Base-by-base conservation (phyloP, 768 basidiomycete genomes). In the Basidioascus undulatus region DNA sequence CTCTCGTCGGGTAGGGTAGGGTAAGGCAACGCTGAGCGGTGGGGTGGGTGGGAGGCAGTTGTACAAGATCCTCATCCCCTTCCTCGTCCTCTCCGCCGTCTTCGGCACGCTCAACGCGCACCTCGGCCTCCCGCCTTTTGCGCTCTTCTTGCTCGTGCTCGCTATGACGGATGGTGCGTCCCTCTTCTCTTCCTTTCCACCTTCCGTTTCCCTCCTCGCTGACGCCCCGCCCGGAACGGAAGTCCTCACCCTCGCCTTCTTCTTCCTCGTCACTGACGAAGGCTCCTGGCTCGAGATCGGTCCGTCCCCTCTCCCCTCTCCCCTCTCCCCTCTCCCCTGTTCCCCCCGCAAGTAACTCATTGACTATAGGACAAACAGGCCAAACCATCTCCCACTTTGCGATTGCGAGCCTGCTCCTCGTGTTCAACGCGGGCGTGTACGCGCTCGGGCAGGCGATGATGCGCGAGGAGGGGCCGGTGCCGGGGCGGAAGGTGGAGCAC, bases 211-310 rank as follows among this genome's bases (percentile, higher is more conserved):
- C 49, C 25, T 47, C 34, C 31, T 35, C 5, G 6, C 7, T 40
- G n/a, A 35, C 36, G n/a, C n/a, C n/a, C n/a, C n/a, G n/a, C n/a
- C n/a, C n/a, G n/a, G n/a, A n/a, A n/a, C n/a, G 21, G 4, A 26
- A 20, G 13, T 32, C 20, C 81, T 81, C 76, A 80, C 78, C 0
- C 62, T 81, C 43, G 64, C 72, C 4, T 83, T 84, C 60, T 84
- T 86, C 57, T 73, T 73, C 62, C 70, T 70, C 30, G 81, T 86
- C 21, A 72, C 71, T 19, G 79, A 86, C 54, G 27, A 49, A 68
- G 76, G 82, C 0, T 80, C 76, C 3, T 86, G 82, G 82, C 61
- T 84, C 43, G 78, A 86, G 52, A 86, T 83, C 39, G 81, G 82
- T n/a, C n/a, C n/a, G n/a, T n/a, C n/a, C n/a, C n/a, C n/a, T n/a